These are phyloP conservation scores for Buddleja alternifolia DNA, from an alignment of 257 asterid genomes.

Conservation along the genomic window DNA sequence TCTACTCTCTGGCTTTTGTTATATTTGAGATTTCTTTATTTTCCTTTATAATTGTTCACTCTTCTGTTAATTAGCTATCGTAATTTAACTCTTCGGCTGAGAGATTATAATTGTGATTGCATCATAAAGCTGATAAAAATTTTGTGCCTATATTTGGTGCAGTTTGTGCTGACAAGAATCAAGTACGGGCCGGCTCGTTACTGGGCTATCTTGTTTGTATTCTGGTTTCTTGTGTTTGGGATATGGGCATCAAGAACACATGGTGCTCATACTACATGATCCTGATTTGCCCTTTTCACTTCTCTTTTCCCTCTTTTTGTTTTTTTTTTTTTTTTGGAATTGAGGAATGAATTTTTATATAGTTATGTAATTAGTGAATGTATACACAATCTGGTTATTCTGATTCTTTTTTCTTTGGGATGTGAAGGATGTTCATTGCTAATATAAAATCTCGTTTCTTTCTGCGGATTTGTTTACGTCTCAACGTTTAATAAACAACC, in stretches of 20 bases:
- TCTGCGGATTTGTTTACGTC: conserved; percentile 8
- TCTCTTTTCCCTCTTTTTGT: not conserved
- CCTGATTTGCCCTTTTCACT: not conserved
- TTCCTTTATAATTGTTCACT: too few relatives aligned
- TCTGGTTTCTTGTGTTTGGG: conserved; percentile 95
- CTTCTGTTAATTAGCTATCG: too few relatives aligned
- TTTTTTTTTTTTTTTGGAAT: conserved; percentile 21
- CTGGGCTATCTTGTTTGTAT: conserved; percentile 92
- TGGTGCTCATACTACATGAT: conserved; percentile 66
- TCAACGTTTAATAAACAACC: not conserved
- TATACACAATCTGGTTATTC: not conserved
- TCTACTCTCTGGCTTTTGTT: too few relatives aligned
- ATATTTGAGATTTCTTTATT: too few relatives aligned
- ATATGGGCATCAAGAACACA: conserved; percentile 97
- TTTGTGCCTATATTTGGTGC: conserved; percentile 34
- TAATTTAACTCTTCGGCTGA: not conserved
- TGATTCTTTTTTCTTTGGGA: not conserved
- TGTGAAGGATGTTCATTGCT: conserved; percentile 9
- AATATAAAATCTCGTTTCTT: not conserved
- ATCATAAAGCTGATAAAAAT: conserved; percentile 26
- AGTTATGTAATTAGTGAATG: conserved; percentile 33
- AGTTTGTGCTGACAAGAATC: conserved; percentile 91
- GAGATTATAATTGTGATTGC: not conserved
- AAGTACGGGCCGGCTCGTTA: conserved; percentile 97
- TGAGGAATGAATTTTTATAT: not conserved